Evolutionary conservation across 257 asterid genomes (phyloP).

Genomic region (Ehretia macrophylla): DNA sequence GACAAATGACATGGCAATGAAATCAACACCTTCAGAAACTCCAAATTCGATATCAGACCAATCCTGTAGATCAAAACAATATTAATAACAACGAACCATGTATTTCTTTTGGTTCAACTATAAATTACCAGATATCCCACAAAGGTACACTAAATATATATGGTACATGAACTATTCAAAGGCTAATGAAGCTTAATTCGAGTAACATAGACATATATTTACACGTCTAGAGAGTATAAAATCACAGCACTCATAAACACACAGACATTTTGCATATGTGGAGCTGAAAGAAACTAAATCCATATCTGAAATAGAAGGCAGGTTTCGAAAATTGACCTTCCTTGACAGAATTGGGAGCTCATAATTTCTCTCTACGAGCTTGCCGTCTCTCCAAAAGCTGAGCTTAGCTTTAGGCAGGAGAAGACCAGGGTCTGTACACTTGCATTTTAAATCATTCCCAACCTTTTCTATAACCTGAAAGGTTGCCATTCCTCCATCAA

Average conservation of each 20-base stretch:
- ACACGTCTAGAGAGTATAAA: too few relatives aligned
- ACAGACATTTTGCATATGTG: too few relatives aligned
- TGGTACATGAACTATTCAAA: too few relatives aligned
- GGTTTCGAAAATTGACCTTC: constrained; percentile 35
- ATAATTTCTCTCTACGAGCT: constrained; percentile 43
- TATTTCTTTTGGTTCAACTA: too few relatives aligned
- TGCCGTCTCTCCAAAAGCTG: constrained; percentile 86
- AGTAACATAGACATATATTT: too few relatives aligned
- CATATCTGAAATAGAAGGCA: neutral
- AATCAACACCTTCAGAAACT: constrained; percentile 73
- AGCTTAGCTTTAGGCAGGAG: constrained; percentile 74
- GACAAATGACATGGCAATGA: constrained; percentile 80
- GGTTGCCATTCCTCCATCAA: constrained; percentile 91
- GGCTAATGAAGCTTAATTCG: too few relatives aligned
- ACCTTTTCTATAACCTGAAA: constrained; percentile 63
- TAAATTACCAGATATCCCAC: too few relatives aligned
- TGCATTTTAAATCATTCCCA: constrained; percentile 68
- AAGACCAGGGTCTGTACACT: constrained; percentile 76
- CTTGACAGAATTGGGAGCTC: constrained; percentile 65
- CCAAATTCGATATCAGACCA: constrained; percentile 77
- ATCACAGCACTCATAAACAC: too few relatives aligned
- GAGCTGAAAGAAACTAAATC: too few relatives aligned
- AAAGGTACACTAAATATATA: too few relatives aligned
- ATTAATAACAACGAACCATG: neutral
- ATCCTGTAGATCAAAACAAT: constrained; percentile 41